A percentile compares a stretch with the other conserved stretches of the same genome.
phyloP scores from a whole-genome alignment of 441 rosid species.

The Arabidopsis lyrata region DNA sequence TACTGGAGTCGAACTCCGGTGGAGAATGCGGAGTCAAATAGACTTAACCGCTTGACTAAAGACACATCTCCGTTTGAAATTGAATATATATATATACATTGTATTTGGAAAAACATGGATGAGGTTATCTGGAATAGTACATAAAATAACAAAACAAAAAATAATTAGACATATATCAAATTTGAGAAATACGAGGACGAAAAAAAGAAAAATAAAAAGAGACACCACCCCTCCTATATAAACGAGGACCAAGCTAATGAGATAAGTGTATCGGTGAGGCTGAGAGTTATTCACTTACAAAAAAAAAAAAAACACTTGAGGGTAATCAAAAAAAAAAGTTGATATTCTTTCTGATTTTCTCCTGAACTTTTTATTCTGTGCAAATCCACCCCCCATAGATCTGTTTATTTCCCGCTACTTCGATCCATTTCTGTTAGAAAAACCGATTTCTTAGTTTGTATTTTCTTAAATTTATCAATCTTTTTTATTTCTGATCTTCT shows the following conservation, averaged over 20 bases:
- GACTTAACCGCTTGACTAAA: no score
- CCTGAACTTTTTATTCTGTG: neutral
- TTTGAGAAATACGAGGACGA: slow-evolving; percentile 17
- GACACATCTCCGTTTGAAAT: neutral
- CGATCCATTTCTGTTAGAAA: slow-evolving; percentile 64
- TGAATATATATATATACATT: no score
- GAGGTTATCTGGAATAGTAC: neutral
- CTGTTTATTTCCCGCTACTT: slow-evolving; percentile 58
- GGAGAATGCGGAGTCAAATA: no score
- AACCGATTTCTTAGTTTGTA: slow-evolving; percentile 62
- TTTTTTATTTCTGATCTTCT: neutral
- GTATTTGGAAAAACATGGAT: neutral
- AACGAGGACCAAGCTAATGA: slow-evolving; percentile 6
- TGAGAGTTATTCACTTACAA: slow-evolving; percentile 38
- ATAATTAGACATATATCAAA: slow-evolving; percentile 5
- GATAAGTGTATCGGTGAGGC: slow-evolving; percentile 45
- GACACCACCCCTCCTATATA: slow-evolving; percentile 39
- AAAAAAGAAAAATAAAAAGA: neutral
- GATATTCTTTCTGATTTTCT: slow-evolving; percentile 14
- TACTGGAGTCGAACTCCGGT: no score
- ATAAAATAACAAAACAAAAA: neutral
- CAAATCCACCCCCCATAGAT: slow-evolving; percentile 11
- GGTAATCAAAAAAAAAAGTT: neutral
- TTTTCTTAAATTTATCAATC: slow-evolving; percentile 44
- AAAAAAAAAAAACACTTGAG: slow-evolving; percentile 27